Base-by-base conservation (phyloP, 1,139 yeast genomes). In the Hansenula lynferdii region DNA sequence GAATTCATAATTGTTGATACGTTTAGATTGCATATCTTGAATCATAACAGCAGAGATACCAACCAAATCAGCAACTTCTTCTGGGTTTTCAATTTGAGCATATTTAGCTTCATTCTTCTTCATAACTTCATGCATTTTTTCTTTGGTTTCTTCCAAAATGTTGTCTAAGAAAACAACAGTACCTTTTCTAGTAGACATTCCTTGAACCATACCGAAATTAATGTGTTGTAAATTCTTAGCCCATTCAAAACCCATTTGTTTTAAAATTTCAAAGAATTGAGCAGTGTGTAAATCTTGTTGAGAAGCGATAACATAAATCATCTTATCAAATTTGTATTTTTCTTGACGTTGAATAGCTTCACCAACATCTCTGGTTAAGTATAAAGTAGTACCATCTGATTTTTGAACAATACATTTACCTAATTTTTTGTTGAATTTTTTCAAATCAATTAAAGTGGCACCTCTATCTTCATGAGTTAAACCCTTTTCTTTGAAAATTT, bases 31-130 rank as follows among this genome's bases (percentile, higher is more conserved):
- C 97, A 92, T 89, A 65, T 94, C 99, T 71, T 94, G 98, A 58
- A 94, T 85, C 96, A 94, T 90, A 44, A 94, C 96, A 11, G 98
- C 97, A 31, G 97, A 85, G 44, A 92, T 86, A 62, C 98, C 99
- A 42, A 94, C 82, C 56, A 89, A 74, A 61, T 94, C 98, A 43
- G 98, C 97, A 59, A 92, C 85, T 62, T 81, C 80, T 45, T 94
- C 97, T 30, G 99, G 98, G 60, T 92, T 79, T 59, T 84, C 94
- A 51, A 94, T 87, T 68, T 89, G 97, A 8, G 92, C 82, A 59
- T 92, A 94, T 67, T 94, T 94, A 49, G 72, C 80, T 63, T 82
- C 89, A 64, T 92, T 94, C 70, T 82, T 83, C 67, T 81, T 82
- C 98, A 94, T 94, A 42, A 92, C 97, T 53, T 87, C 95, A 60